Percentiles rank a stretch among this genome's conserved stretches.
phyloP scores from a whole-genome alignment of 345 rosid species.

The Brassica cretica region DNA sequence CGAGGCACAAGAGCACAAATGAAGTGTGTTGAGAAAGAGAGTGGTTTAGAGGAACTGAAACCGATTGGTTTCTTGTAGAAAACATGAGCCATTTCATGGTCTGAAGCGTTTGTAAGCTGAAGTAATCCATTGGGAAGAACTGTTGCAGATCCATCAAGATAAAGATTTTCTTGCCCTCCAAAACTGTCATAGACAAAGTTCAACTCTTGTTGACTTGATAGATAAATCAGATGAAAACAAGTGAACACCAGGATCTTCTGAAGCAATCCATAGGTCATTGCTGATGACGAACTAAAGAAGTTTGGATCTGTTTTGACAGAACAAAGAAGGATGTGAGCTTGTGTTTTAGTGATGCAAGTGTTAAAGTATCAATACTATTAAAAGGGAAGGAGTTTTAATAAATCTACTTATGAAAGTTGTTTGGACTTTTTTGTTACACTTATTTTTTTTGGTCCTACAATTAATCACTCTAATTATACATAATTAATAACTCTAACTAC shows the following conservation, averaged over 20 bases:
- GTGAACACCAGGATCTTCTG: conserved; percentile 20
- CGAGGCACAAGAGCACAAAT: conserved; percentile 43
- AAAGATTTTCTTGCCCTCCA: conserved; percentile 26
- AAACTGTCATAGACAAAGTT: conserved; percentile 50
- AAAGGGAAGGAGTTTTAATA: too few relatives aligned
- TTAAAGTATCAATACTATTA: too few relatives aligned
- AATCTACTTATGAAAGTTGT: too few relatives aligned
- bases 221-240: conserved; percentile 4
- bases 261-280: conserved; percentile 17
- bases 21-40: conserved; percentile 44
- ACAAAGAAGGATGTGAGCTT: background rate
- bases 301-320: conserved; percentile 1
- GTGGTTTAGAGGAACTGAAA: conserved; percentile 43
- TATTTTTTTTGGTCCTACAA: too few relatives aligned
- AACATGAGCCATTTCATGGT: conserved; percentile 44
- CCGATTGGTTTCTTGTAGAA: conserved; percentile 42
- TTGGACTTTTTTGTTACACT: too few relatives aligned
- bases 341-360: background rate
- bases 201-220: conserved; percentile 27
- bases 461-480: too few relatives aligned
- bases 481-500: too few relatives aligned
- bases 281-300: conserved; percentile 14
- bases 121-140: conserved; percentile 47
- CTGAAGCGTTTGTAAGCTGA: conserved; percentile 54
- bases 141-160: conserved; percentile 37